Evolutionary conservation across 2,329 filamentous ascomycete species (phyloP).

Genomic region (Penicillium sp.): DNA sequence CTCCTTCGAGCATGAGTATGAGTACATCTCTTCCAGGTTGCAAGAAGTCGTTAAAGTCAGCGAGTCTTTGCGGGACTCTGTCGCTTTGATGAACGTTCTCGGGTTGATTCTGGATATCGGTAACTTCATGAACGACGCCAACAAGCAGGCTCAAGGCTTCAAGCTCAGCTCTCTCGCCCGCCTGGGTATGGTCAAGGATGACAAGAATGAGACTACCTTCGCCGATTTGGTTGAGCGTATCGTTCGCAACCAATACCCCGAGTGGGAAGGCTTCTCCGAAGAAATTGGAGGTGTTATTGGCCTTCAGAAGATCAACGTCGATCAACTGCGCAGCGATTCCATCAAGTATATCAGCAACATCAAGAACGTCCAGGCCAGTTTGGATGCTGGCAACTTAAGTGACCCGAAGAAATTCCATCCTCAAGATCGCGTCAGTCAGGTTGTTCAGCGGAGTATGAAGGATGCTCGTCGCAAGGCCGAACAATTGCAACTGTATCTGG

Average conservation of each 20-base stretch:
- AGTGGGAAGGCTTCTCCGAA: conserved; percentile 85
- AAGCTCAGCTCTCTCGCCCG: conserved; percentile 92
- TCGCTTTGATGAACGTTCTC: conserved; percentile 91
- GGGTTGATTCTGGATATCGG: conserved; percentile 95
- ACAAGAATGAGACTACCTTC: conserved; percentile 96
- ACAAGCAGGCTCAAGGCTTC: conserved; percentile 97
- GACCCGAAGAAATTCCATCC: conserved; percentile 98
- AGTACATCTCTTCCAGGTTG: conserved; percentile 82
- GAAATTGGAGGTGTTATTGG: conserved; percentile 78
- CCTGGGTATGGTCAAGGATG: conserved; percentile 96
- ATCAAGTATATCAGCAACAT: conserved; percentile 93
- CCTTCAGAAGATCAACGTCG: conserved; percentile 89
- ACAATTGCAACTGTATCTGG: conserved; percentile 88
- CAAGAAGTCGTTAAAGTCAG: conserved; percentile 82
- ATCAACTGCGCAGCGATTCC: conserved; percentile 82
- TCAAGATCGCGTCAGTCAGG: conserved; percentile 86
- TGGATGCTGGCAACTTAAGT: conserved; percentile 90
- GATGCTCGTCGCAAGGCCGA: conserved; percentile 93
- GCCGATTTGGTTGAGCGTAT: conserved; percentile 95
- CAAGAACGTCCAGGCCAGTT: conserved; percentile 84
- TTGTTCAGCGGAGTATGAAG: conserved; percentile 93
- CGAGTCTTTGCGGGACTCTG: conserved; percentile 85
- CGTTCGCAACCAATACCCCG: conserved; percentile 91
- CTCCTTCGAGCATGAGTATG: conserved; percentile 83
- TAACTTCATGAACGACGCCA: conserved; percentile 99